Conservation (phyloP, 1,284 basidiomycete genomes). For the Apiotrichum gamsii region DNA sequence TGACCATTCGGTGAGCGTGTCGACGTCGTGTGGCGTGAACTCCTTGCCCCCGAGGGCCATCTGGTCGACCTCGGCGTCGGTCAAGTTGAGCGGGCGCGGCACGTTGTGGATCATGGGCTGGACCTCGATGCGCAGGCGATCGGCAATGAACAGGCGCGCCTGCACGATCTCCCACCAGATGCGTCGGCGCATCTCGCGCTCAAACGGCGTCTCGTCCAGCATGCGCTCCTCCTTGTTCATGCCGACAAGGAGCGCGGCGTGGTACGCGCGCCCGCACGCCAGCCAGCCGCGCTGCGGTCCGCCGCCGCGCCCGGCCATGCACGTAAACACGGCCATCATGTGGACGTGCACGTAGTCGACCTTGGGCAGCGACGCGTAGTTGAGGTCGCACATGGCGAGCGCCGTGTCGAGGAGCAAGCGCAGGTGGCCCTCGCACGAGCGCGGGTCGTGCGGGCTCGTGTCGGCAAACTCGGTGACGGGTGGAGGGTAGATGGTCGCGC, state of each 20-base stretch:
- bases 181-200: constrained; percentile 1
- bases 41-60: no score
- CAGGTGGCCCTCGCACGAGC: not conserved
- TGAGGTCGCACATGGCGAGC: not conserved
- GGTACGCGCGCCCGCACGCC: constrained; percentile 1
- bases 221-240: not conserved
- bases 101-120: constrained; percentile 1
- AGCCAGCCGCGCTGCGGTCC: not conserved
- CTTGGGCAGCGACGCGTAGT: not conserved
- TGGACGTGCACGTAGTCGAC: constrained; percentile 4
- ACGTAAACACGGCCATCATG: not conserved
- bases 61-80: constrained; percentile 1
- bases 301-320: not conserved
- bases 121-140: constrained; percentile 1
- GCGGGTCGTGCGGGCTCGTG: no score
- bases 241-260: not conserved
- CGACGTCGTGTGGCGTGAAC: not conserved
- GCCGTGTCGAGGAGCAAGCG: not conserved
- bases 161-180: constrained; percentile 1
- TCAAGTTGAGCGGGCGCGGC: not conserved
- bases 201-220: not conserved
- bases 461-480: no score
- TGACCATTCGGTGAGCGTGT: constrained; percentile 1
- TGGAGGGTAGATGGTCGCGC: not conserved
- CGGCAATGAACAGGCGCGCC: not conserved